Percentiles rank a stretch among this genome's conserved stretches.
phyloP scores from a whole-genome alignment of 2,329 filamentous ascomycete genomes.

The Diatrype stigma region DNA sequence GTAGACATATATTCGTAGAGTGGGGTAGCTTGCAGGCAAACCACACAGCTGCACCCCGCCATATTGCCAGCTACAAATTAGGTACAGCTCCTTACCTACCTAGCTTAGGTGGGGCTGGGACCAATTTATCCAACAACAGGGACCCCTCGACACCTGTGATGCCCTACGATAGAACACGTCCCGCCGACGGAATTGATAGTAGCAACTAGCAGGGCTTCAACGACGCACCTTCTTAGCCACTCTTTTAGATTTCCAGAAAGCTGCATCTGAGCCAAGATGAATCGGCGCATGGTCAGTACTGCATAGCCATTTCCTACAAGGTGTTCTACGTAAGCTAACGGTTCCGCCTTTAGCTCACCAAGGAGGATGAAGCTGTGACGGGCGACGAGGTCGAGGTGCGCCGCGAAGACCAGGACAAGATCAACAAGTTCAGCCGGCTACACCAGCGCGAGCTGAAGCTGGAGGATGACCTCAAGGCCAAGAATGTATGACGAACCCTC shows the following conservation, averaged over 20 bases:
- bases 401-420: slow-evolving; percentile 96
- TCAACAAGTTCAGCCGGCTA: slow-evolving; percentile 93
- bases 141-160: too few species aligned
- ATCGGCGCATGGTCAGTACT: slow-evolving; percentile 30
- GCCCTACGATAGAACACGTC: too few species aligned
- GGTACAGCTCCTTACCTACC: too few species aligned
- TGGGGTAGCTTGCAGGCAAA: too few species aligned
- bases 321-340: background rate
- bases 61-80: too few species aligned
- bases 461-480: slow-evolving; percentile 75
- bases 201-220: too few species aligned
- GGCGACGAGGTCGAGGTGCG: slow-evolving; percentile 87
- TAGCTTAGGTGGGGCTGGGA: too few species aligned
- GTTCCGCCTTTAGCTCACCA: slow-evolving; percentile 65
- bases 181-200: too few species aligned
- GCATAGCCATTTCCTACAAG: background rate
- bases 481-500: slow-evolving; percentile 57
- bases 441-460: slow-evolving; percentile 79
- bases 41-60: too few species aligned
- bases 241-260: background rate
- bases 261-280: slow-evolving; percentile 19
- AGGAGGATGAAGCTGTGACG: slow-evolving; percentile 72
- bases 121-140: too few species aligned
- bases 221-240: background rate
- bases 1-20: too few species aligned